Evolutionary conservation across 2,329 filamentous ascomycete genomes (phyloP), one percentile per base, ranked within the genome.

Genomic region (Neurospora sp.): DNA sequence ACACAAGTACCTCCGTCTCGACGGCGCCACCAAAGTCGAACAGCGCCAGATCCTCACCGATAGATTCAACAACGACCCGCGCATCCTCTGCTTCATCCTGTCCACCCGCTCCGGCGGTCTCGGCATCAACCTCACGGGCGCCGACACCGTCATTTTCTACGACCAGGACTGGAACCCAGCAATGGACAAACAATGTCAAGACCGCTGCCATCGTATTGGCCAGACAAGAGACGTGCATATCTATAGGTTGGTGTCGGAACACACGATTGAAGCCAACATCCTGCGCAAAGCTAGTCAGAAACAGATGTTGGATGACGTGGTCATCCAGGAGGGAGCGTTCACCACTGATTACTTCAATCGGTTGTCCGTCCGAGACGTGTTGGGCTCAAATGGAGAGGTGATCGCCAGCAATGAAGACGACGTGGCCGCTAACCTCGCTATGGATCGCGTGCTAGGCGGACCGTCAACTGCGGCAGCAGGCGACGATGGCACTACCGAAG

Each of bases 161-260:
- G 96, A 99, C 77, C 89, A 98, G 71, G 96, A 99, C 79, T 99
- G 96, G 96, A 99, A 99, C 76, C 96, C 96, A 0, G 96, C 96
- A 68, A 99, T 99, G 96, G 96, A 99, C 83, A 97, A 97, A 80
- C 96, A 99, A 80, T 99, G 96, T 77, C 96, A 99, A 81, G 96
- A 99, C 79, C 89, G 96, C 76, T 96, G 93, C 76, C 96, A 99
- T 81, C 92, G 96, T 74, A 99, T 99, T 74, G 96, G 96, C 1
- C 96, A 99, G 80, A 98, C 96, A 0, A 90, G 96, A 38, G 96
- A 99, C 78, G 96, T 99, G 39, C 95, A 98, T 79, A 98, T 99
- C 71, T 99, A 98, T 82, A 93, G 95, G 1, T 89, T 98, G 23
- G 89, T 97, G 8, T 96, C 93, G 11, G 91, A 97, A 77, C 91